Evolutionary conservation across 2,329 filamentous ascomycete species (phyloP), one percentile per base, ranked within the genome.

Genomic region (Paecilomyces fulvus): DNA sequence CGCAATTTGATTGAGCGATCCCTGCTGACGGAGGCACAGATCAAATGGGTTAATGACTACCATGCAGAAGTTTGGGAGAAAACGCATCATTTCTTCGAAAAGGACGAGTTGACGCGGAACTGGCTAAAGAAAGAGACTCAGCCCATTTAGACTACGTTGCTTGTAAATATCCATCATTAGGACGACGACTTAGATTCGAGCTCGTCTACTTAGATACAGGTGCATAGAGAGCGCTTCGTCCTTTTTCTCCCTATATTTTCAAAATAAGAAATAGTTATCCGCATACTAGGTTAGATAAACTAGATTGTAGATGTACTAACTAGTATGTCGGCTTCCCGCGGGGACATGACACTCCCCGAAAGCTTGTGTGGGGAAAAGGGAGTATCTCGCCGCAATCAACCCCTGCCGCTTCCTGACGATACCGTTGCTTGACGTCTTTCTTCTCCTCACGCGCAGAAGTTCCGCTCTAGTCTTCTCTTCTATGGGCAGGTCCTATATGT

Each of bases 71-170:
- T 99, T 14, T 82, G 85, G 71, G 83, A 87, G 58, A 96, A 94
- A 79, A 96, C 90, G 3, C 84, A 84, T 68, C 78, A 76, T 17
- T 91, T 83, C 73, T 92, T 99, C 65, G 78, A 86, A 61, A 77
- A 83, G 2, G 90, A 95, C 68, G 75, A 84, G 52, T 69, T 88
- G 63, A 89, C 90, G 1, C 76, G 83, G 71, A 82, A 81, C 55
- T 99, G 92, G 92, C 77, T 99, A 65, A 82, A 89, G 75, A 83
- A 89, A 66, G 94, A 99, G 77, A 95, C 89, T n/a, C 80, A 82
- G 65, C 83, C 85, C 5, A 61, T 81, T 66, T 28, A 74, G 70
- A 58, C 69, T 66, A 64, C 20, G 53, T 33, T 30, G 49, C 14
- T 12, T 49, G 49, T 54, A 57, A 43, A 53, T 43, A 48, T 53